phyloP scores from a whole-genome alignment of 2,329 filamentous ascomycete species.

The Chaetomiaceae sp. region DNA sequence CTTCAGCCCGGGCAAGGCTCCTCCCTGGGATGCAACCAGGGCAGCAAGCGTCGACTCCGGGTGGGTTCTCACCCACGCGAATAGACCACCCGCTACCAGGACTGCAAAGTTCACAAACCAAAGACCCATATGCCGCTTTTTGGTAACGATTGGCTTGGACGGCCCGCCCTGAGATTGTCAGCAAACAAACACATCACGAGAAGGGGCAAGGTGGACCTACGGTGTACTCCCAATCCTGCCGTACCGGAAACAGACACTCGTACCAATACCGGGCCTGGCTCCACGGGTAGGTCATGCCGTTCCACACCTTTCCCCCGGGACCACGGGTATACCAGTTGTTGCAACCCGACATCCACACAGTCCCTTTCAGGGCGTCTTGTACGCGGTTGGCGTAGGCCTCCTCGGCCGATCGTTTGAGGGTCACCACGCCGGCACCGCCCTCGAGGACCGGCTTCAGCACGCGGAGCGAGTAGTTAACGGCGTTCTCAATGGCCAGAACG shows the following conservation, averaged over 20 bases:
- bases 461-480: slow-evolving; percentile 54
- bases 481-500: slow-evolving; percentile 52
- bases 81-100: not conserved
- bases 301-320: slow-evolving; percentile 28
- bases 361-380: slow-evolving; percentile 32
- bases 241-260: slow-evolving; percentile 33
- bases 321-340: slow-evolving; percentile 35
- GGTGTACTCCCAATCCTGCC: slow-evolving; percentile 31
- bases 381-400: slow-evolving; percentile 29
- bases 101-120: not conserved
- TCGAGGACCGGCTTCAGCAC: slow-evolving; percentile 48
- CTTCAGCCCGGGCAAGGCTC: not conserved
- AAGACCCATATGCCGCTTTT: not conserved
- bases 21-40: not conserved
- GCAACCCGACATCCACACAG: slow-evolving; percentile 34
- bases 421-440: slow-evolving; percentile 29
- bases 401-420: slow-evolving; percentile 35
- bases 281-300: slow-evolving; percentile 35
- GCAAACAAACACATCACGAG: not conserved
- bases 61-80: slow-evolving; percentile 4
- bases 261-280: slow-evolving; percentile 35
- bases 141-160: slow-evolving; percentile 3
- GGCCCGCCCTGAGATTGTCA: not conserved
- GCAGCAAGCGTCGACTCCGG: not conserved
- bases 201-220: slow-evolving; percentile 25